phyloP scores from a whole-genome alignment of 495 filamentous ascomycete species.

The Penicillium longicatenatum region DNA sequence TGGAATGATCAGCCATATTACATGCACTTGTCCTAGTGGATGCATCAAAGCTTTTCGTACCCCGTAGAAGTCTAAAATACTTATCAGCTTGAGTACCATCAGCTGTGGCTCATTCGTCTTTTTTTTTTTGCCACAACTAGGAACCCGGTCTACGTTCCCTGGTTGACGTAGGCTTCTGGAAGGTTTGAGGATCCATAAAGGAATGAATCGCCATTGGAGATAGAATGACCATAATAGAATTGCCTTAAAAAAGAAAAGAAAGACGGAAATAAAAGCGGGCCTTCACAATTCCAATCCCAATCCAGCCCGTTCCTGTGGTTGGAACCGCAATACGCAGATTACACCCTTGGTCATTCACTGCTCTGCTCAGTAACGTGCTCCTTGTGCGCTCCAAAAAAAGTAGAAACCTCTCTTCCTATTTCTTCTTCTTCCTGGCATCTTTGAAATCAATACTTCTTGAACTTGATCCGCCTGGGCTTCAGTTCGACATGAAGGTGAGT shows the following conservation, averaged over 20 bases:
- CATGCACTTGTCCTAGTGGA: no score
- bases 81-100: no score
- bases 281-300: conserved; percentile 9
- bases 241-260: not conserved
- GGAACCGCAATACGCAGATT: conserved; percentile 25
- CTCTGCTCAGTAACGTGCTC: conserved; percentile 1
- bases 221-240: not conserved
- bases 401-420: conserved; percentile 11
- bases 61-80: not conserved
- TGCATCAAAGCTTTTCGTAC: not conserved
- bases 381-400: not conserved
- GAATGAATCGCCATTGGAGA: no score
- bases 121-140: conserved; percentile 9
- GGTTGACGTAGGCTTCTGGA: conserved; percentile 6
- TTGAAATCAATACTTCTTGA: conserved; percentile 13
- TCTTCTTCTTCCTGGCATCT: conserved; percentile 11
- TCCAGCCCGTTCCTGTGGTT: conserved; percentile 21
- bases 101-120: not conserved
- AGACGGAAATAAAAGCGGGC: conserved; percentile 20
- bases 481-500: conserved; percentile 33
- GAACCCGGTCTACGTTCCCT: conserved; percentile 8
- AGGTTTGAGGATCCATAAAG: conserved; percentile 5
- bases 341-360: not conserved
- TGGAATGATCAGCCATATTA: not conserved
- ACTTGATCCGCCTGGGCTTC: conserved; percentile 5